A percentile compares a stretch with the other conserved stretches of the same genome.
phyloP scores from a whole-genome alignment of 228 moss, liverwort and hornwort genomes.

The Sphagnum magellanicum region DNA sequence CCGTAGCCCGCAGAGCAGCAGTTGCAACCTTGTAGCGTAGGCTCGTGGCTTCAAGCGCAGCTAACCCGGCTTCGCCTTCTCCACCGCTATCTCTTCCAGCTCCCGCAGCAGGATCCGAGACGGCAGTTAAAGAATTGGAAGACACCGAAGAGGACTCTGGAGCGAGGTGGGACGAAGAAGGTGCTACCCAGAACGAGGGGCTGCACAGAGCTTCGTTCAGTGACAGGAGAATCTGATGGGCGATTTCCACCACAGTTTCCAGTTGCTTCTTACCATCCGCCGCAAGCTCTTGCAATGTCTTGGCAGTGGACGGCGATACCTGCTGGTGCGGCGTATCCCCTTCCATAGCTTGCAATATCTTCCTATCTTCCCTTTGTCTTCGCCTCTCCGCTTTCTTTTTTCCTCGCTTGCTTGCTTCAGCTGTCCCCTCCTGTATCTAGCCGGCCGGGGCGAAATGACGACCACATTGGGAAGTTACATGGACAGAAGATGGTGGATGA shows the following conservation, averaged over 20 bases:
- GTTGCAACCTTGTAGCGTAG: constrained; percentile 45
- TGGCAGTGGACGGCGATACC: not conserved
- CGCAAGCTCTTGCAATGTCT: constrained; percentile 33
- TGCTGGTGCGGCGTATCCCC: constrained; percentile 14
- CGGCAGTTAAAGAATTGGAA: not conserved
- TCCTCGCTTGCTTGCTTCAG: too few species aligned
- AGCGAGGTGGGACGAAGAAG: constrained; percentile 18
- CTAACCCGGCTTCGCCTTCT: constrained; percentile 35
- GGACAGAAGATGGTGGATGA: too few species aligned
- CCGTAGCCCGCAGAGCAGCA: constrained; percentile 41
- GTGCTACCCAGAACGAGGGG: constrained; percentile 52
- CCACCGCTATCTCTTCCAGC: constrained; percentile 6
- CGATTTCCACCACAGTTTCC: constrained; percentile 46
- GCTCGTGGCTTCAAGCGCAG: constrained; percentile 38
- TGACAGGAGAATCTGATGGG: constrained; percentile 42
- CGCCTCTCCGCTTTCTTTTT: not conserved
- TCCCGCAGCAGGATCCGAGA: not conserved
- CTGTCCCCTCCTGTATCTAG: too few species aligned
- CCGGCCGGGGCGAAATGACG: too few species aligned
- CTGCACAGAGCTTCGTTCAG: constrained; percentile 45
- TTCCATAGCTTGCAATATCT: constrained; percentile 28
- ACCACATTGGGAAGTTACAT: too few species aligned
- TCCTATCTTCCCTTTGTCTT: not conserved
- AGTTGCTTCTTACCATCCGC: constrained; percentile 39
- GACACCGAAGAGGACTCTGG: not conserved